Evolutionary conservation across 2,329 filamentous ascomycete genomes (phyloP), one percentile per base, ranked within the genome.

Genomic region (Penicillium thymicola): DNA sequence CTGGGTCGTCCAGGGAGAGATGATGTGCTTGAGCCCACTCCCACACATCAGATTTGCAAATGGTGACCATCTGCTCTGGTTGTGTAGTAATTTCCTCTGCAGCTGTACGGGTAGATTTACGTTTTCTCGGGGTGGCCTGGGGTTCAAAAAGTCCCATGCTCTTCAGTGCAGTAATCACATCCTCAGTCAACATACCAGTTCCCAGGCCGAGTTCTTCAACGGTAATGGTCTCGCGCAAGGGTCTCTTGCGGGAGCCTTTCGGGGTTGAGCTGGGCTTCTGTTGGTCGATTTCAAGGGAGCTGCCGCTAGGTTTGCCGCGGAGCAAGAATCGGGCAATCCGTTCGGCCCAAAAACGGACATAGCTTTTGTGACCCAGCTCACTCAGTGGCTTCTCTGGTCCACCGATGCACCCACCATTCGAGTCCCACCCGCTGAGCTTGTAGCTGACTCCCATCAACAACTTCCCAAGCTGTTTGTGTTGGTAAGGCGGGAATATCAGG

Each of bases 381-480:
- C 89, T 94, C 43, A 97, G 87, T 10, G 93, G 94, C 72, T 95
- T 94, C 77, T 99, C 94, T 0, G 94, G 94, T 0, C 94, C 93
- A 36, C 94, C 94, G 28, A 97, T 82, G 42, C 93, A 81, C 7
- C 87, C 86, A 28, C 68, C 72, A 61, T 77, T 74, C 56, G 70
- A 72, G 70, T 97, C 92, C 54, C 89, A 84, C 46, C 87, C 85
- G 21, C 92, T 93, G 45, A 99, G 88, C 72, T 94, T 92, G 74
- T 99, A 99, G 37, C 90, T 95, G 2, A 94, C 85, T 5, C 90
- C 92, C 85, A 99, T 97, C 32, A 99, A 81, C 49, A 97, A 78
- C 50, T 90, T 86, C 0, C 94, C 94, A 0, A 97, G 82, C 1
- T 93, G 92, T 63, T 91, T 92, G 61, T 89, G 87, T 75, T 97